A percentile compares a stretch with the other conserved stretches of the same genome.
phyloP scores from a whole-genome alignment of 2,329 filamentous ascomycete species.

The Sclerotiophoma versabilis region DNA sequence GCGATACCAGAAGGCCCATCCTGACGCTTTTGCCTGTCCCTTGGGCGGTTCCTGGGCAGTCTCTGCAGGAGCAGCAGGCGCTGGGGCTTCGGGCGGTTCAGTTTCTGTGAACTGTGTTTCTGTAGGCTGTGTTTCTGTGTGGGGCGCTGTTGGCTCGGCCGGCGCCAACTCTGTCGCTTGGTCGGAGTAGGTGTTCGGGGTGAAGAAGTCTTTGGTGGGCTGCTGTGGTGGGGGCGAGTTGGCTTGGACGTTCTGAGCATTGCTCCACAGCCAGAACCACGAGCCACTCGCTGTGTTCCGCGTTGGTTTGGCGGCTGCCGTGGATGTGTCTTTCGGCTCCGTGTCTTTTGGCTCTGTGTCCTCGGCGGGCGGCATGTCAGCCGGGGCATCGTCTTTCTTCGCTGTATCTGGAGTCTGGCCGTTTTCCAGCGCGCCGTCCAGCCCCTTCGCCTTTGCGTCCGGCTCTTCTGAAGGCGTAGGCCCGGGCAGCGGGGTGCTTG shows the following conservation, averaged over 20 bases:
- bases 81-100: background rate
- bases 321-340: constrained; percentile 26
- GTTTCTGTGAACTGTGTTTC: background rate
- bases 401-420: constrained; percentile 23
- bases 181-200: constrained; percentile 14
- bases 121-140: constrained; percentile 8
- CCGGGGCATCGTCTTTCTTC: constrained; percentile 31
- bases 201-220: constrained; percentile 17
- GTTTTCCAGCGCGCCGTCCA: constrained; percentile 16
- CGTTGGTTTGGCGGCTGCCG: constrained; percentile 14
- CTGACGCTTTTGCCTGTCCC: constrained; percentile 62
- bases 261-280: constrained; percentile 61
- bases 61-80: constrained; percentile 4
- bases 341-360: constrained; percentile 25
- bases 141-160: background rate
- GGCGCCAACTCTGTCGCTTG: constrained; percentile 13
- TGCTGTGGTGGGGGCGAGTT: constrained; percentile 32
- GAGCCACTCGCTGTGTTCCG: constrained; percentile 43
- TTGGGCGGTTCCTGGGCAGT: constrained; percentile 28
- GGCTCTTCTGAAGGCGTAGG: constrained; percentile 46
- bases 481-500: constrained; percentile 51
- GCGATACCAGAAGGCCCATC: constrained; percentile 83
- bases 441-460: constrained; percentile 35
- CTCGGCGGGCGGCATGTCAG: constrained; percentile 1
- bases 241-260: constrained; percentile 51